These are phyloP conservation scores for Carex myosuroides DNA, from an alignment of 176 grass and related monocot genomes.

Conservation along the genomic window DNA sequence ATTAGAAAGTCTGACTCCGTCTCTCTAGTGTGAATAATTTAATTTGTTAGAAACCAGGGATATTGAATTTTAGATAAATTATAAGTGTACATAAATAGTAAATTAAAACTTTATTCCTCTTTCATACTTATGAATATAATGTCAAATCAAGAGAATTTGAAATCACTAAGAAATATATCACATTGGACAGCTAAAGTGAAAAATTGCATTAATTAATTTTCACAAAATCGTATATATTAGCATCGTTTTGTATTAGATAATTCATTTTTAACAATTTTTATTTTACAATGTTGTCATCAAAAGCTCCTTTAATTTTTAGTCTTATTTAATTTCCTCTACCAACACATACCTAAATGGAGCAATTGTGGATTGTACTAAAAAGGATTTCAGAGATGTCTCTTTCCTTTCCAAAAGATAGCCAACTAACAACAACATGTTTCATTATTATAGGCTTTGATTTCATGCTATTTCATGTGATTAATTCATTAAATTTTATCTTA, in stretches of 20 bases:
- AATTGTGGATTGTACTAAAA: neutral
- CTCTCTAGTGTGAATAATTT: no score
- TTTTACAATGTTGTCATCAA: no score
- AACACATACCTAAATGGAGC: neutral
- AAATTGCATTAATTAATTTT: neutral
- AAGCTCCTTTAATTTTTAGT: neutral
- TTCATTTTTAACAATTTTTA: neutral
- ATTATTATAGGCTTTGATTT: neutral
- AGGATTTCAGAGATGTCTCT: neutral
- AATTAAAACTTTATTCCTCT: neutral
- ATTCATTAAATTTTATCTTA: neutral
- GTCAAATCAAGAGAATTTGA: neutral
- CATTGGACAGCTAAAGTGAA: neutral
- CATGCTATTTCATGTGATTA: neutral
- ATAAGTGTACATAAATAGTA: neutral
- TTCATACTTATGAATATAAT: neutral
- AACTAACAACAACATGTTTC: constrained; percentile 5
- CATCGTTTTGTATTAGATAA: neutral
- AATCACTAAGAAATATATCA: neutral
- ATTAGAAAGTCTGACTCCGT: no score
- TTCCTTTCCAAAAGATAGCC: neutral
- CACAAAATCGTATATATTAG: neutral
- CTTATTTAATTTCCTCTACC: neutral
- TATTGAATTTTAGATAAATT: neutral
- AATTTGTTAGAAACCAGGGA: no score